Evolutionary conservation across 1,139 yeast species (phyloP), one percentile per base, ranked within the genome.

Genomic region (Sugiyamaella castrensis): DNA sequence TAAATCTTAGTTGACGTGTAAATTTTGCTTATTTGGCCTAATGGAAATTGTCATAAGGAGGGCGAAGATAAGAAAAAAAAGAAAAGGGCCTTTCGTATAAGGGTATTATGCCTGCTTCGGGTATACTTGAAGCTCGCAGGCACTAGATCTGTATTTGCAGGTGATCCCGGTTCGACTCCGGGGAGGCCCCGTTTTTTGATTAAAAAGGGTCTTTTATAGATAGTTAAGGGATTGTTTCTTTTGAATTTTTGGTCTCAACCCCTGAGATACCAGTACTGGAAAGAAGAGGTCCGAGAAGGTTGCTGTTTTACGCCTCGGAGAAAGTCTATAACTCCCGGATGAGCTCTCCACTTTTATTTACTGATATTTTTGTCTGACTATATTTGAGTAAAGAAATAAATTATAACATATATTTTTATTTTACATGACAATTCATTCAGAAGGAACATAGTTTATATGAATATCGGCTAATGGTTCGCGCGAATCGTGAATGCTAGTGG

Each of bases 101-200:
- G 51, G 57, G 57, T 54, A 54, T 56, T 54, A 54, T 53, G 57
- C 57, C 52, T 54, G 57, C 57, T 54, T 54, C 57, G 57, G 57
- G 57, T 45, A 51, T 43, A 40, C 48, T 46, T 43, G 49, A 51
- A 52, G 54, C 53, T 46, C 47, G 52, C 52, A 53, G 45, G 40
- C 33, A 40, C 16, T 28, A 39, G 40, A 50, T 43, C 46, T 46
- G 53, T 47, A 52, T 37, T 51, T 54, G 57, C 57, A 54, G 57
- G 57, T 54, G 57, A 54, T 57, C 57, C 57, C 57, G 57, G 57
- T 48, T 54, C 57, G 56, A 54, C 49, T 53, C 57, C 57, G 57
- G 57, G 57, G 53, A 51, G 57, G 50, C 57, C 57, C 57, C 57
- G 43, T 33, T 52, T 52, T 53, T 50, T 43, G 10, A 8, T 15